Evolutionary conservation across 257 asterid genomes (phyloP).

Genomic region (Rehmannia glutinosa): DNA sequence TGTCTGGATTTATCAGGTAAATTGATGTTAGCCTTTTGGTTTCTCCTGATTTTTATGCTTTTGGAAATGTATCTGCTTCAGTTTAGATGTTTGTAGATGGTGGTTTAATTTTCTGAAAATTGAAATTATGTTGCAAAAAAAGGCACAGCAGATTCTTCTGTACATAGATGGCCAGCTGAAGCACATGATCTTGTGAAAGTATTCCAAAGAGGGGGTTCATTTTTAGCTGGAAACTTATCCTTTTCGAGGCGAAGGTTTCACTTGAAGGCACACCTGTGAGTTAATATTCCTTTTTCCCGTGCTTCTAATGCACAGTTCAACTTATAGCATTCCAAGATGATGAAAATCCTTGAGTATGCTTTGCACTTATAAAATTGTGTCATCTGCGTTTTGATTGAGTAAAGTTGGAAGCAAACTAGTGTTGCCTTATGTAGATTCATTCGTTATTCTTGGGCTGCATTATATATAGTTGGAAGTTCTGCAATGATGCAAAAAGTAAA

Average conservation of each 20-base stretch:
- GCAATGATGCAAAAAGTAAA: not conserved
- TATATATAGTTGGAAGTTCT: not conserved
- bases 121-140: not conserved
- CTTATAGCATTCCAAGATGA: not conserved
- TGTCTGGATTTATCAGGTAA: conserved; percentile 34
- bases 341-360: not conserved
- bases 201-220: conserved; percentile 79
- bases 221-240: conserved; percentile 86
- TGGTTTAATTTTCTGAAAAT: not conserved
- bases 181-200: conserved; percentile 57
- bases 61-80: not conserved
- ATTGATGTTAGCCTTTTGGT: not conserved
- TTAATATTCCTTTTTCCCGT: conserved; percentile 16
- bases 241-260: conserved; percentile 79
- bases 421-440: not conserved
- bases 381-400: not conserved
- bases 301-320: not conserved
- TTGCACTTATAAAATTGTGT: not conserved
- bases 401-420: not conserved
- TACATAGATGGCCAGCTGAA: conserved; percentile 86
- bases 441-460: not conserved
- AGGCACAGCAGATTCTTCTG: conserved; percentile 78
- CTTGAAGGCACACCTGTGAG: conserved; percentile 88
- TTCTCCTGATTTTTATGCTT: conserved; percentile 1
- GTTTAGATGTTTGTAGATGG: not conserved